Conservation (phyloP, 169 alveolate genomes). For the Eimeria praecox region DNA sequence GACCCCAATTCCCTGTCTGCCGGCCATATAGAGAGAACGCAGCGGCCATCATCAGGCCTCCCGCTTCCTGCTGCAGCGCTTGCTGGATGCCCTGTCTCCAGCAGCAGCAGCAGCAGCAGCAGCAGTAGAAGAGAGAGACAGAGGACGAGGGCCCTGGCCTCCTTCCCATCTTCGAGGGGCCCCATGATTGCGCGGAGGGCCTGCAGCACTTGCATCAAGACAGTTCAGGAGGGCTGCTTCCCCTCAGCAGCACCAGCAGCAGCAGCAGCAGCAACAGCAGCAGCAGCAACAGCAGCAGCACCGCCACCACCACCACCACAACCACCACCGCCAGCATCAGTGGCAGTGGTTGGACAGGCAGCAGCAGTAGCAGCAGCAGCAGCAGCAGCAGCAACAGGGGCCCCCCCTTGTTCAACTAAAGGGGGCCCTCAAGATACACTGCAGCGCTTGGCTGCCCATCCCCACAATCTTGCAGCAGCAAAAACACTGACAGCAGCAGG, state of each 20-base stretch:
- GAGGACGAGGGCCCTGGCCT: neutral
- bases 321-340: constrained; percentile 2
- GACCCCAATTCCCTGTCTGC: neutral
- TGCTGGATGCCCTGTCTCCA: neutral
- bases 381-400: constrained; percentile 6
- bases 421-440: neutral
- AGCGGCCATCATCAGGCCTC: neutral
- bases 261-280: neutral
- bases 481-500: neutral
- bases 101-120: neutral
- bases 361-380: constrained; percentile 9
- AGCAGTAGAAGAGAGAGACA: neutral
- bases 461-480: neutral
- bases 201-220: constrained; percentile 34
- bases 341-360: neutral
- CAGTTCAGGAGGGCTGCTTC: neutral
- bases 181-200: constrained; percentile 26
- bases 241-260: neutral
- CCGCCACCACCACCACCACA: constrained; percentile 13
- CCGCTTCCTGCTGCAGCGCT: constrained; percentile 13
- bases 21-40: neutral
- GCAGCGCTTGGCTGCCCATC: neutral
- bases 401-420: neutral
- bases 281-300: neutral
- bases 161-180: neutral